These are phyloP conservation scores for Lactarius indigo DNA, from an alignment of 768 basidiomycete genomes.

Conservation along the genomic window DNA sequence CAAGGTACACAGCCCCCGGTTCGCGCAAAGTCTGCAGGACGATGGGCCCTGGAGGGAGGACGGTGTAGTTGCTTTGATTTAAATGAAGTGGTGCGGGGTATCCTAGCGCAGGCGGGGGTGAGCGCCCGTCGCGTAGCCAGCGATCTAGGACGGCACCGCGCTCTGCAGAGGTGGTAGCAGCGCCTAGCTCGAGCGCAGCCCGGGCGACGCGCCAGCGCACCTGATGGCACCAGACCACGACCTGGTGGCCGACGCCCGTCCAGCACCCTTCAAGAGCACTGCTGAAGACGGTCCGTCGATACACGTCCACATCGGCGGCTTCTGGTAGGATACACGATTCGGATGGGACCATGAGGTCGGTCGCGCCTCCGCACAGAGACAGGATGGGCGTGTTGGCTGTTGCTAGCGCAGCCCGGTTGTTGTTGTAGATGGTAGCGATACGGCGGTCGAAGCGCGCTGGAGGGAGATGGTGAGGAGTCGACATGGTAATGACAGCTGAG, in stretches of 20 bases:
- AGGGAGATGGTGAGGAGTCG: constrained; percentile 84
- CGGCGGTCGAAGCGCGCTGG: constrained; percentile 84
- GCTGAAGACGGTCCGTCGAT: constrained; percentile 71
- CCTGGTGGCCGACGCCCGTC: constrained; percentile 93
- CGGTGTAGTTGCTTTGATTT: constrained; percentile 30
- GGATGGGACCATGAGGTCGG: constrained; percentile 88
- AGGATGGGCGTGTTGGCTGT: constrained; percentile 61
- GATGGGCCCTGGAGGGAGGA: constrained; percentile 36
- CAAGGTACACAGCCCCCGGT: constrained; percentile 44
- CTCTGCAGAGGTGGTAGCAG: constrained; percentile 29
- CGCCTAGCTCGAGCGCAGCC: constrained; percentile 65
- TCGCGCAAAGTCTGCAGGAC: constrained; percentile 45
- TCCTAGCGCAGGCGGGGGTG: constrained; percentile 34
- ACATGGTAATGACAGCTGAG: constrained; percentile 89
- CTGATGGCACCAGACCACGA: constrained; percentile 99
- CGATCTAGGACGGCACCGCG: constrained; percentile 46
- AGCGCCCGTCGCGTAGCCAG: constrained; percentile 67
- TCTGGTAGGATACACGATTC: constrained; percentile 73
- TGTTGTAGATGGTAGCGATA: constrained; percentile 69
- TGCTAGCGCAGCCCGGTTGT: constrained; percentile 40
- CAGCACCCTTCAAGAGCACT: constrained; percentile 87
- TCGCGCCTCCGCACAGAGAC: constrained; percentile 87
- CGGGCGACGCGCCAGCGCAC: constrained; percentile 86
- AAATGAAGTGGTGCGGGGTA: constrained; percentile 7
- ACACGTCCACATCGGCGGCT: constrained; percentile 29